phyloP scores from a whole-genome alignment of 2,329 filamentous ascomycete genomes.

The Trichoderma sp. region DNA sequence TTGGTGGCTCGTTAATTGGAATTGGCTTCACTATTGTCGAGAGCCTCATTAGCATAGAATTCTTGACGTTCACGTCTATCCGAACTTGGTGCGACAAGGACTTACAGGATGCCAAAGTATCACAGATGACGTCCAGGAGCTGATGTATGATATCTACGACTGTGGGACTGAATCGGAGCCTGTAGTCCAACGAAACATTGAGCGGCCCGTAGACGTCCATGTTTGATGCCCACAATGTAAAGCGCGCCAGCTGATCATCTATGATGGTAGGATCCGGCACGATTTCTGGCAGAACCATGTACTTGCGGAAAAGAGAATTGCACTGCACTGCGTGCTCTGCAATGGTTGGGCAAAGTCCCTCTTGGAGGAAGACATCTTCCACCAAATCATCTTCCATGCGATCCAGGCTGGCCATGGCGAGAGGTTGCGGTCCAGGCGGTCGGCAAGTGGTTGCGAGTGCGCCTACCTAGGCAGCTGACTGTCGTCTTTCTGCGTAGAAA shows the following conservation, averaged over 20 bases:
- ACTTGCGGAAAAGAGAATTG: constrained; percentile 3
- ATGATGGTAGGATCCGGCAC: background rate
- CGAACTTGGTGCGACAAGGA: background rate
- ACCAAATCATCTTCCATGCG: constrained; percentile 4
- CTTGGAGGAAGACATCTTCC: constrained; percentile 18
- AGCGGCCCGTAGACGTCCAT: constrained; percentile 12
- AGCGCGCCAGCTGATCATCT: constrained; percentile 16
- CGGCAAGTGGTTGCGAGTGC: background rate
- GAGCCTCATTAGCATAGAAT: background rate
- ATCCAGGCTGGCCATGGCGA: background rate
- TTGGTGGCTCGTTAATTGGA: constrained; percentile 4
- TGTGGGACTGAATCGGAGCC: constrained; percentile 8
- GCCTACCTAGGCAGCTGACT: background rate
- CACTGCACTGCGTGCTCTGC: background rate
- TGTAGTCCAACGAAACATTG: constrained; percentile 18
- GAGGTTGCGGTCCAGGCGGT: background rate
- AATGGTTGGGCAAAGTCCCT: constrained; percentile 13
- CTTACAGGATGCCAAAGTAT: constrained; percentile 3
- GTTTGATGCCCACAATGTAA: constrained; percentile 12
- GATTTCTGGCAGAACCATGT: constrained; percentile 1
- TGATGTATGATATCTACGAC: constrained; percentile 8
- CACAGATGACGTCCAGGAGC: constrained; percentile 10
- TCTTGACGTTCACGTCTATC: background rate
- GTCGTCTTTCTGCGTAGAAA: background rate
- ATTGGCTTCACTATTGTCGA: constrained; percentile 8